A percentile compares a stretch with the other conserved stretches of the same genome.
phyloP scores from a whole-genome alignment of 2,329 filamentous ascomycete genomes.

The Phaeoacremonium minimum region DNA sequence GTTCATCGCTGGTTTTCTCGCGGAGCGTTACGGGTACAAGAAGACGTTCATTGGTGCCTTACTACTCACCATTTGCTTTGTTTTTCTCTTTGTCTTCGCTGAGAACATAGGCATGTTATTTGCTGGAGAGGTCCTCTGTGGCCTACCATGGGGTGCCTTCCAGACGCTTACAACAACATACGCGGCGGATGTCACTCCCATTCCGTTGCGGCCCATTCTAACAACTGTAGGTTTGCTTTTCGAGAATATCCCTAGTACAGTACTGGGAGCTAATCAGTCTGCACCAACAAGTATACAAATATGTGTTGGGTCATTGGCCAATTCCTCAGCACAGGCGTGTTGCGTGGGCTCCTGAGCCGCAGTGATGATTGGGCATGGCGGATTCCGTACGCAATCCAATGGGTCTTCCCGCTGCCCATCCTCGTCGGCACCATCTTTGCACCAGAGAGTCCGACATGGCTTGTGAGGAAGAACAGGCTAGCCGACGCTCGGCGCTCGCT shows the following conservation, averaged over 20 bases:
- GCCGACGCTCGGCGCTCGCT: conserved; percentile 27
- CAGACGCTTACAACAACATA: conserved; percentile 49
- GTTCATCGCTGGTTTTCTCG: conserved; percentile 45
- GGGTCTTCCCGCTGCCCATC: conserved; percentile 43
- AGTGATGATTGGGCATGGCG: conserved; percentile 36
- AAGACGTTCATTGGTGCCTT: conserved; percentile 44
- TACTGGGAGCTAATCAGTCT: no score
- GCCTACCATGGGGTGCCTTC: conserved; percentile 47
- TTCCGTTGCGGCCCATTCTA: conserved; percentile 44
- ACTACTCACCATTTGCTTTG: conserved; percentile 35
- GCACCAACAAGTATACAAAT: conserved; percentile 52
- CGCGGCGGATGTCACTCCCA: conserved; percentile 46
- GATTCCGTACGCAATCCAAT: conserved; percentile 31
- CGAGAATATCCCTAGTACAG: no score
- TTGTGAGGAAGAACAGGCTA: conserved; percentile 31
- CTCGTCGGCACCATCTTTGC: no score
- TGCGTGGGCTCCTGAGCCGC: conserved; percentile 12
- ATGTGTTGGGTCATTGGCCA: conserved; percentile 55
- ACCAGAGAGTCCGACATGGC: conserved; percentile 36
- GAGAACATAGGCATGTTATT: conserved; percentile 39
- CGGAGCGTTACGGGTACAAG: conserved; percentile 46
- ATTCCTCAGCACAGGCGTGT: conserved; percentile 42
- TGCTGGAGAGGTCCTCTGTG: conserved; percentile 39
- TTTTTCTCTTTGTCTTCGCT: conserved; percentile 51
- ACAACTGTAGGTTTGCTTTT: no score